Percentiles rank a stretch among this genome's conserved stretches.
Conservation (phyloP, 805 yeast genomes). For the Jamesozyma spencerorum region DNA sequence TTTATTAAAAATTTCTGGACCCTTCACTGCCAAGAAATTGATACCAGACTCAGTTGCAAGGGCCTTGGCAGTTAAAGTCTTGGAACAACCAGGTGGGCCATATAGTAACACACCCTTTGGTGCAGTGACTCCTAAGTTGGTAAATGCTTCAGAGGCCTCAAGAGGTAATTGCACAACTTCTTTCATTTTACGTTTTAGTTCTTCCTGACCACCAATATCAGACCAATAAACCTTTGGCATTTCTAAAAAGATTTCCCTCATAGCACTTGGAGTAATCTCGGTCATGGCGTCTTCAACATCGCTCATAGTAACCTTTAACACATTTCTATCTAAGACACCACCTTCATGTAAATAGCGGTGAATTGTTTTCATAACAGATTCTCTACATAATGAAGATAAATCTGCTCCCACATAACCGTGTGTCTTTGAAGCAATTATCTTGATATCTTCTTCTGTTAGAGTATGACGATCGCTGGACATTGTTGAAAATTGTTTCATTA, state of each 20-base stretch:
- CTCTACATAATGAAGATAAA: conserved; percentile 76
- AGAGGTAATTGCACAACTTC: conserved; percentile 92
- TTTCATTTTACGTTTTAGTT: conserved; percentile 64
- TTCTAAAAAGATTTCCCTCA: conserved; percentile 90
- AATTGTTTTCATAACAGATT: conserved; percentile 78
- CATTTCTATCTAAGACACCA: conserved; percentile 18
- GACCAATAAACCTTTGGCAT: conserved; percentile 90
- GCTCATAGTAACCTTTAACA: conserved; percentile 38
- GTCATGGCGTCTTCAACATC: conserved; percentile 68
- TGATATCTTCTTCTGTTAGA: conserved; percentile 47
- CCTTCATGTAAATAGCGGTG: conserved; percentile 41
- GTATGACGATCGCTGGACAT: conserved; percentile 39
- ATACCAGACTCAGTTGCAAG: conserved; percentile 92
- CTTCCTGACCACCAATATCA: conserved; percentile 93
- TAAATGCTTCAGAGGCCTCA: conserved; percentile 69
- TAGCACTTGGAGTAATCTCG: conserved; percentile 90
- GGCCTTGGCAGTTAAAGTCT: conserved; percentile 90
- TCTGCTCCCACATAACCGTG: conserved; percentile 99
- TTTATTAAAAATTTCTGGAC: conserved; percentile 91
- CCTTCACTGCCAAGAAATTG: conserved; percentile 89
- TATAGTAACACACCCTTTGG: conserved; percentile 90
- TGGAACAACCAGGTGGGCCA: conserved; percentile 98
- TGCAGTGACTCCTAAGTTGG: conserved; percentile 68
- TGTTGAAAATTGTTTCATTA: conserved; percentile 48
- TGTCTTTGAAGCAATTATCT: conserved; percentile 60